Base-by-base conservation (phyloP, 2,329 filamentous ascomycete genomes). In the Penicillium nordicum region DNA sequence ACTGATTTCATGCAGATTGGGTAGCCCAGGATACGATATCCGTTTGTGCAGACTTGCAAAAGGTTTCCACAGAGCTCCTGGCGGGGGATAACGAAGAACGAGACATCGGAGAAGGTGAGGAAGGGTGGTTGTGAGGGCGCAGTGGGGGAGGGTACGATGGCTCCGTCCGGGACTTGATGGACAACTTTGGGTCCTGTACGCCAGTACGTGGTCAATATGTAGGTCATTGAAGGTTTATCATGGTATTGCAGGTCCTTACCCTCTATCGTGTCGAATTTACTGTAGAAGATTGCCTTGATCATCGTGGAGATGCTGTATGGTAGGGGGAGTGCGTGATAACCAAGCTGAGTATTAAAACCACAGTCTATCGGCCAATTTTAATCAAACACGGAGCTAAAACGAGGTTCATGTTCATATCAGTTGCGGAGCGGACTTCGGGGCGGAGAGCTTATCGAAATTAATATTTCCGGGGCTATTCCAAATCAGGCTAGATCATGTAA, bases 21-120 rank as follows among this genome's bases (percentile, higher is more conserved):
- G 67, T 92, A 91, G 16, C 92, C 91, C 34, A 99, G 82, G 53
- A 99, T 85, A 56, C 87, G 86, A 74, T 92, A 88, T 44, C 90
- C 88, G 72, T 88, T 88, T n/a, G 78, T 79, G 66, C 81, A 84
- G 54, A 95, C 87, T 29, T 76, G 74, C 59, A 97, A 83, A 58
- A 92, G 87, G 62, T 92, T 90, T 72, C 96, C 95, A 81, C 93
- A 96, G 70, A 99, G 94, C 67, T 93, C 89, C 74, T 96, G 91
- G 52, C 90, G 88, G 18, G 94, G 94, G 68, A 99, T 96, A 69
- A 99, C 88, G 78, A 96, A 97, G 71, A 93, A 88, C 16, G 90
- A 89, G 64, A 97, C 84, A 50, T 90, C 87, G 62, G 89, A 85
- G 76, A 96, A 97, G 74, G 92, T 86, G 69, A 97, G 84, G 60